Evolutionary conservation across 495 filamentous ascomycete genomes (phyloP).

Genomic region (Tuber melanosporum): DNA sequence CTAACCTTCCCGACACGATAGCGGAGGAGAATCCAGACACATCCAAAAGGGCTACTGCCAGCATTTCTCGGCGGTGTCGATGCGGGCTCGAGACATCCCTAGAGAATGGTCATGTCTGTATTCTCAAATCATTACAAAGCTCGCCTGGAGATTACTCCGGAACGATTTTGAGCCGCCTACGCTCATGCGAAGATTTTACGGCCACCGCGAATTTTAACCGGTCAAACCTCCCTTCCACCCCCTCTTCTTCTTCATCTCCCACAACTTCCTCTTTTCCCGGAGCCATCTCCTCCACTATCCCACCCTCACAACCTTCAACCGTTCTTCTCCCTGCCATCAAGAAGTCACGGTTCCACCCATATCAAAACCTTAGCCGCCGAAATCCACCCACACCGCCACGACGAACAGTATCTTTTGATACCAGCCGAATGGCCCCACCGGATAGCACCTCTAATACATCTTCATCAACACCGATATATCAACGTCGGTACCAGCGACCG

Average conservation of each 20-base stretch:
- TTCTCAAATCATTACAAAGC: background rate
- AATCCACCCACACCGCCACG: background rate
- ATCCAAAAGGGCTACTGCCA: background rate
- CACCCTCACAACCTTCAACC: background rate
- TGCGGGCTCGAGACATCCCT: background rate
- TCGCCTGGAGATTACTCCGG: background rate
- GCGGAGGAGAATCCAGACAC: background rate
- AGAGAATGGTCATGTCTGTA: background rate
- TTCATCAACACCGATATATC: background rate
- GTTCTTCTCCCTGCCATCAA: background rate
- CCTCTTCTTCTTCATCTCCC: background rate
- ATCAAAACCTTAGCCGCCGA: background rate
- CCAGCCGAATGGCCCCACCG: background rate
- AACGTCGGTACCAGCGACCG: background rate
- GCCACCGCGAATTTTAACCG: background rate
- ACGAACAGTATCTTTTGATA: background rate
- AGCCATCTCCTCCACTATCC: background rate
- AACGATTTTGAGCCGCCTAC: background rate
- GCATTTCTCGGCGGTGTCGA: background rate
- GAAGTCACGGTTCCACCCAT: background rate
- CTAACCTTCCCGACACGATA: background rate
- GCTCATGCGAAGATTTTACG: background rate
- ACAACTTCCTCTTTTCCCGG: background rate
- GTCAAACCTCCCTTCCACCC: background rate
- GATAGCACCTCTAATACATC: background rate